A percentile compares a stretch with the other conserved stretches of the same genome.
Conservation (phyloP, 179 eudicot species). For the Sideroxylon spinosum region DNA sequence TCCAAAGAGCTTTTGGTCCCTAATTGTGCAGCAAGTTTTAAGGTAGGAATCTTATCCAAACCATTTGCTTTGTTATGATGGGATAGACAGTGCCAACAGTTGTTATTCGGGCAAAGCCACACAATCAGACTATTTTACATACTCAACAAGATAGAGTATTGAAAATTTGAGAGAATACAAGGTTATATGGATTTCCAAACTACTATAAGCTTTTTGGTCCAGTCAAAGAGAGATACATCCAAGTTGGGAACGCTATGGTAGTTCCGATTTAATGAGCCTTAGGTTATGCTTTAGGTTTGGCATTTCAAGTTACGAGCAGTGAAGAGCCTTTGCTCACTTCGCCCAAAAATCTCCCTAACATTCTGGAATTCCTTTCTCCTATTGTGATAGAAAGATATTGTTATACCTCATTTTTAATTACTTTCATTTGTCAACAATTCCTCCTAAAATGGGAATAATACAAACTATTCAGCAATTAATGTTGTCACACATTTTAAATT, state of each 20-base stretch:
- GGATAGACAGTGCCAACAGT: conserved; percentile 50
- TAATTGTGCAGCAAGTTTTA: conserved; percentile 40
- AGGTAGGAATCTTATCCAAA: conserved; percentile 33
- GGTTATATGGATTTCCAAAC: conserved; percentile 74
- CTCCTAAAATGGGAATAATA: no score
- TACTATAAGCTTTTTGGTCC: conserved; percentile 55
- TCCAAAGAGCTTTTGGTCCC: conserved; percentile 52
- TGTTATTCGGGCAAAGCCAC: conserved; percentile 45
- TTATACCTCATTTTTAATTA: no score
- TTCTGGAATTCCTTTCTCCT: background rate
- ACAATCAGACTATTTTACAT: conserved; percentile 41
- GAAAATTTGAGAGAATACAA: conserved; percentile 70
- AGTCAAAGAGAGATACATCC: conserved; percentile 46
- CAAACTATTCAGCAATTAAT: no score
- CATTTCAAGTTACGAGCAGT: conserved; percentile 18
- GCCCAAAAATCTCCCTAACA: conserved; percentile 20
- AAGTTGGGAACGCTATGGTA: conserved; percentile 44
- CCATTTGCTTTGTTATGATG: conserved; percentile 55
- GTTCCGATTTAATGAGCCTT: conserved; percentile 39
- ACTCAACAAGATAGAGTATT: conserved; percentile 72
- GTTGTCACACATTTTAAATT: no score
- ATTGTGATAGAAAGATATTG: background rate
- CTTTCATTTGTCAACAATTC: no score
- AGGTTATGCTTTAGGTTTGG: conserved; percentile 27
- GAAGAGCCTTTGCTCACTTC: conserved; percentile 19